A percentile compares a stretch with the other conserved stretches of the same genome.
These are phyloP conservation scores for Tuber microsphaerosporum DNA, from an alignment of 495 filamentous ascomycete species.

Conservation along the genomic window DNA sequence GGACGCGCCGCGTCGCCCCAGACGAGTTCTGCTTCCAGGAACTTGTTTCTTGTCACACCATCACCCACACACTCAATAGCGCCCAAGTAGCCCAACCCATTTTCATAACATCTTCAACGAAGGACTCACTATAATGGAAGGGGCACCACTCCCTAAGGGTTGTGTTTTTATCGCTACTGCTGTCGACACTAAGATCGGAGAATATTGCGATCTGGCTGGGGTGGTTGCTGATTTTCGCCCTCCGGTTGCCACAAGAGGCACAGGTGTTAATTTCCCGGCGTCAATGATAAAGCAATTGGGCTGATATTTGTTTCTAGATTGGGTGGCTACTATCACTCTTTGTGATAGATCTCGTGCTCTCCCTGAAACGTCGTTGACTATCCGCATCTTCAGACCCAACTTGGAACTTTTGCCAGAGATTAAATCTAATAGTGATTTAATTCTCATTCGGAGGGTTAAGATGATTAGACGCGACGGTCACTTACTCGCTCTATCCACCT, in stretches of 20 bases:
- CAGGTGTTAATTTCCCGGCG: constrained; percentile 11
- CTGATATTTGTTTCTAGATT: constrained; percentile 18
- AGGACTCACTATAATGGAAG: background rate
- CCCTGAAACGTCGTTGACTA: constrained; percentile 12
- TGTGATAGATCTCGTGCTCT: constrained; percentile 29
- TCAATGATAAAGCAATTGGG: background rate
- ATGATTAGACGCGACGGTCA: constrained; percentile 9
- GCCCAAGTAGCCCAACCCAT: background rate
- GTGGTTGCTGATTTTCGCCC: constrained; percentile 23
- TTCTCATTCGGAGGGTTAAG: constrained; percentile 26
- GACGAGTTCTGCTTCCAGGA: background rate
- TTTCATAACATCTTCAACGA: background rate
- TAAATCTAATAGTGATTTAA: constrained; percentile 23
- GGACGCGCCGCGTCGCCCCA: background rate
- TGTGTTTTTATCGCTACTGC: background rate
- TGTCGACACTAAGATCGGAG: background rate
- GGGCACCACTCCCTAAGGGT: background rate
- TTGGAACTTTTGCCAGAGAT: constrained; percentile 29
- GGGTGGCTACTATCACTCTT: constrained; percentile 30
- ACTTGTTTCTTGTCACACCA: background rate
- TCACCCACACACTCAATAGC: background rate
- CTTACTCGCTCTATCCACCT: constrained; percentile 13
- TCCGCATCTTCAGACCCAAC: constrained; percentile 26
- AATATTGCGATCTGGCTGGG: constrained; percentile 17
- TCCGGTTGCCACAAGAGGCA: constrained; percentile 21